Evolutionary conservation across 2,329 filamentous ascomycete genomes (phyloP), one percentile per base, ranked within the genome.

Genomic region (Paramyrothecium sp.): DNA sequence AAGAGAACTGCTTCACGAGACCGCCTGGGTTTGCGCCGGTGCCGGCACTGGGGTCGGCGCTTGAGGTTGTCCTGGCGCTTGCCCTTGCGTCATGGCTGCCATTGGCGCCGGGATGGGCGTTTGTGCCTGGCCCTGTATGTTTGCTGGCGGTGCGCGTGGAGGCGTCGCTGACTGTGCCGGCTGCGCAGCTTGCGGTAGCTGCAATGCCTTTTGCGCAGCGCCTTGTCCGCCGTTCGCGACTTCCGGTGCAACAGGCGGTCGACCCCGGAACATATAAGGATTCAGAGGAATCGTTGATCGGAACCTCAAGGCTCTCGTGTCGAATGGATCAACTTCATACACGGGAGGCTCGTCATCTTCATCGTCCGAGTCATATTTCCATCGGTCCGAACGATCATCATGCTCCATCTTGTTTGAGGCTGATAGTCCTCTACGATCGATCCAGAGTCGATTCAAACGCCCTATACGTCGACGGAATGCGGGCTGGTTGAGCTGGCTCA

Each of bases 291-390:
- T 82, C 7, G 79, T 82, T n/a, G 84, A 81, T 44, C 86, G 77
- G 64, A 87, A 89, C 64, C 81, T 84, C 64, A 89, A 73, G 21
- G 84, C 81, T 21, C 78, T 76, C 17, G 81, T 82, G 64, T 85
- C 84, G 63, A 82, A 88, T 41, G 89, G 90, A 69, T 97, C 92
- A 57, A 93, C 82, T 56, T 88, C 83, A 77, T 92, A 92, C 59
- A 87, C 80, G 22, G 88, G 81, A 56, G 88, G 85, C 57, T 92
- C 90, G 54, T 93, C 89, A 51, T 96, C 91, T 62, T 94, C 91
- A 60, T 92, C 91, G 65, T 96, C 91, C 23, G 89, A 88, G 68
- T 96, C 91, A 75, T 91, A 96, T 75, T 92, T 96, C 84, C 90
- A 97, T 60, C 88, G 84, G 69, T 94, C 90, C 23, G 75, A 77